These are phyloP conservation scores for Ilyonectria robusta DNA, from an alignment of 2,329 filamentous ascomycete genomes.

Conservation along the genomic window DNA sequence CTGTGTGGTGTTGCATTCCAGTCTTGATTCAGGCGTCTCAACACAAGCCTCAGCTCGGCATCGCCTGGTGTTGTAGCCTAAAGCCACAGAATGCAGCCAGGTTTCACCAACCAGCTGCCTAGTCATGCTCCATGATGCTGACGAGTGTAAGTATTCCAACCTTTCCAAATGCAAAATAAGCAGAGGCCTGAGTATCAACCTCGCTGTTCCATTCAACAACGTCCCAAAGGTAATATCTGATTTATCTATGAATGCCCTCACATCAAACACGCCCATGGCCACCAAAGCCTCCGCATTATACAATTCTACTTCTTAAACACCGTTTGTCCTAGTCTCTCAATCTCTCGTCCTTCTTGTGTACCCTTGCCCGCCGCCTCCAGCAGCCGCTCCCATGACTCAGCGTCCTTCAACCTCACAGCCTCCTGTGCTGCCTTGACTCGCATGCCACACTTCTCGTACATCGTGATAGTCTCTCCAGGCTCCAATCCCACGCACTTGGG, in stretches of 20 bases:
- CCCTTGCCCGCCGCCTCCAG: constrained; percentile 80
- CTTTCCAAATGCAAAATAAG: neutral
- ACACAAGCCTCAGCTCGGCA: constrained; percentile 5
- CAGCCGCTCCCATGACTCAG: constrained; percentile 80
- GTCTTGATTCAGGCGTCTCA: constrained; percentile 27
- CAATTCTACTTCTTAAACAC: constrained; percentile 62
- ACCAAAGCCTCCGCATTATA: constrained; percentile 1
- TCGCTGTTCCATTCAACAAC: neutral
- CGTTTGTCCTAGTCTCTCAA: constrained; percentile 81
- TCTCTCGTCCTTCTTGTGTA: constrained; percentile 78
- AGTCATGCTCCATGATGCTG: constrained; percentile 3
- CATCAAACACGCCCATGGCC: constrained; percentile 2
- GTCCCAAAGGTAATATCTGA: neutral
- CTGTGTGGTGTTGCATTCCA: constrained; percentile 20
- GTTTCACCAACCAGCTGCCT: neutral
- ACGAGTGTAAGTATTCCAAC: neutral
- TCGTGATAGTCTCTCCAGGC: constrained; percentile 80
- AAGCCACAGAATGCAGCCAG: constrained; percentile 10
- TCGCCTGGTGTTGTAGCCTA: constrained; percentile 12
- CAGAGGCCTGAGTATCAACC: neutral
- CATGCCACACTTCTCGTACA: constrained; percentile 98
- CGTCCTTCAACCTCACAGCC: constrained; percentile 85
- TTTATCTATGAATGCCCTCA: constrained; percentile 5
- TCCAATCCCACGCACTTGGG: constrained; percentile 85
- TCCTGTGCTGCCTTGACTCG: constrained; percentile 91